Base-by-base conservation (phyloP, 108 stramenopile genomes). In the Discostella pseudostelligera region DNA sequence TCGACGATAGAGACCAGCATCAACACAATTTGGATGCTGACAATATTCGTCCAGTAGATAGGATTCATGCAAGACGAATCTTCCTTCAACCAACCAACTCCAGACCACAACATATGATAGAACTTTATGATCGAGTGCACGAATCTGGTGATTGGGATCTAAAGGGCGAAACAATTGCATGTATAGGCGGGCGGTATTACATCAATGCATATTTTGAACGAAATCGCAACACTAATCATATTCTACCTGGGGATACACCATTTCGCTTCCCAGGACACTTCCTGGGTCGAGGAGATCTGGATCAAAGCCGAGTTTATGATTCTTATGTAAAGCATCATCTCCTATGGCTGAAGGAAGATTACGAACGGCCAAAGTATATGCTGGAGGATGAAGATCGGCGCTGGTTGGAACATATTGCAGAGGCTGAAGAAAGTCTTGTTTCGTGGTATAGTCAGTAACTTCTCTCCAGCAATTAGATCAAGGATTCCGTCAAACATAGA, bases 71-170 rank as follows among this genome's bases (percentile, higher is more conserved):
- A 39, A 59, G 68, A 19, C 46, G 72, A n/a, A 48, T 93, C 13
- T 56, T 89, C 35, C 47, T 89, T 9, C 88, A 89, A 62, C 88
- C 91, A 20, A 83, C 91, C 5, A 88, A 88, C 43, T 85, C 91
- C 0, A 75, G 80, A 36, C 91, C 91, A 10, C 57, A 76, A 37
- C 59, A 87, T 58, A 66, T 89, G 56, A 46, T 87, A 21, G 43
- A 62, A 11, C 60, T 93, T 19, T 93, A 93, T 50, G 77, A 88
- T 50, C 36, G 44, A 20, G 22, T 93, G 46, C 72, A 87, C 53
- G 40, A 62, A 16, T 37, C 46, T 7, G 46, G 66, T 17, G 82
- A 81, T 8, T 93, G 81, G 80, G 48, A 35, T 4, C 36, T 87
- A 19, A 50, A n/a, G 39, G 78, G 84, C 40, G 92, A 93, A 59